Evolutionary conservation across 2,329 filamentous ascomycete genomes (phyloP).

Genomic region (Zalaria obscura): DNA sequence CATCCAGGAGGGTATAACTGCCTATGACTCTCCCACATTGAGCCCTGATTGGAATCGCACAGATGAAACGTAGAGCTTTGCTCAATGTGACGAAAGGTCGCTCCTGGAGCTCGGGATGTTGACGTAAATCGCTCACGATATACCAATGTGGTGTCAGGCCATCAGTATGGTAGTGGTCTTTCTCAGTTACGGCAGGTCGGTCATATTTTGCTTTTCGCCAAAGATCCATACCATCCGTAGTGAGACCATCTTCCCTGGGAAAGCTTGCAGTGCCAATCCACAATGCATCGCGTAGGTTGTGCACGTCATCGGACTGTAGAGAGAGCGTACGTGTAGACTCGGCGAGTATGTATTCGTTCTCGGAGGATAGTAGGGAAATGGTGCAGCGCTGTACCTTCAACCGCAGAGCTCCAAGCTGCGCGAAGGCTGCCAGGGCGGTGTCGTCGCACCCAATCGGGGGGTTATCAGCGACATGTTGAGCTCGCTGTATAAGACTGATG

Average conservation of each 20-base stretch:
- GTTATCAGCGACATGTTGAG: neutral
- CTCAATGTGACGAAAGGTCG: conserved; percentile 6
- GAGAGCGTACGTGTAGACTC: conserved; percentile 35
- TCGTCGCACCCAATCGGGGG: conserved; percentile 14
- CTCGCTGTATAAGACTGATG: neutral
- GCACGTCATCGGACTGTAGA: conserved; percentile 18
- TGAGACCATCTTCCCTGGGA: conserved; percentile 20
- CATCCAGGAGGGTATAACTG: conserved; percentile 44
- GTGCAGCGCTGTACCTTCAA: conserved; percentile 34
- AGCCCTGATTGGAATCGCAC: conserved; percentile 46
- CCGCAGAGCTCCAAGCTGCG: conserved; percentile 37
- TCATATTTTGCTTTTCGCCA: conserved; percentile 12
- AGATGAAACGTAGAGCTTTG: conserved; percentile 28
- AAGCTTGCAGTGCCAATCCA: conserved; percentile 22
- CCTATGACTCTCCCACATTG: conserved; percentile 44
- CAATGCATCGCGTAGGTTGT: conserved; percentile 17
- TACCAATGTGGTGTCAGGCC: conserved; percentile 10
- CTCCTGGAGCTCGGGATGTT: conserved; percentile 1
- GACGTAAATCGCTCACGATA: conserved; percentile 12
- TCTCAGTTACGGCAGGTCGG: conserved; percentile 6
- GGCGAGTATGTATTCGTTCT: conserved; percentile 36
- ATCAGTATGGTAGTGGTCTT: conserved; percentile 11
- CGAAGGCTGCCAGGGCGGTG: conserved; percentile 30
- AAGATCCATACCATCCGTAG: conserved; percentile 12
- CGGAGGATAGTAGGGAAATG: conserved; percentile 34